These are phyloP conservation scores for Plasmodium reichenowi DNA, from an alignment of 169 alveolate species.

Conservation along the genomic window DNA sequence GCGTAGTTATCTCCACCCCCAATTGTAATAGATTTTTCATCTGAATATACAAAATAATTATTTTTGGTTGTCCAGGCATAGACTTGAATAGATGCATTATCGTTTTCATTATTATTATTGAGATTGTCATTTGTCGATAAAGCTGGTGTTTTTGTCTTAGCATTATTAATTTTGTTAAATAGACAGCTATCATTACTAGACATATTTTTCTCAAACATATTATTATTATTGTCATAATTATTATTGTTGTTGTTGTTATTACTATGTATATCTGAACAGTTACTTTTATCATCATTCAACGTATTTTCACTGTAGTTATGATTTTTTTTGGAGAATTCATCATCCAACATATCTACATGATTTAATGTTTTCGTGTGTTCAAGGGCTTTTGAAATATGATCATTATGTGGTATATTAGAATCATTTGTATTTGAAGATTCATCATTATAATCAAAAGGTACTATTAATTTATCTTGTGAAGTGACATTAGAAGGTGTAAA, in stretches of 20 bases:
- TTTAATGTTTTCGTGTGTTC: not conserved
- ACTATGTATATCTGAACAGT: not conserved
- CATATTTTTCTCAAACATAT: not conserved
- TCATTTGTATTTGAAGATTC: not conserved
- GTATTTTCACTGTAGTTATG: not conserved
- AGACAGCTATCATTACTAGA: too few relatives aligned
- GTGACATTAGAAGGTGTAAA: not conserved
- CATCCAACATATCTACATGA: not conserved
- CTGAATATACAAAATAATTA: conserved; percentile 83
- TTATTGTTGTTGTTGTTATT: not conserved
- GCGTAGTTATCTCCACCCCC: conserved; percentile 89
- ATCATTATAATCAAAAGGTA: not conserved
- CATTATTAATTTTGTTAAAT: too few relatives aligned
- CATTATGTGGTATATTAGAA: not conserved
- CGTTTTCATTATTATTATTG: not conserved
- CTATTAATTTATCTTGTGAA: conserved; percentile 4
- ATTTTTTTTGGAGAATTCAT: not conserved
- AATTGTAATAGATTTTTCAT: conserved; percentile 80
- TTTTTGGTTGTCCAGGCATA: conserved; percentile 85
- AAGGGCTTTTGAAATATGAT: not conserved
- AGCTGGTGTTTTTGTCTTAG: not conserved
- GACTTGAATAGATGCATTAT: conserved; percentile 74
- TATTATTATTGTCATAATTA: conserved; percentile 9
- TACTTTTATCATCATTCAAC: conserved; percentile 1
- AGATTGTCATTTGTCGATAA: not conserved